phyloP scores from a whole-genome alignment of 1,284 basidiomycete genomes.

The Acaromyces ingoldii region DNA sequence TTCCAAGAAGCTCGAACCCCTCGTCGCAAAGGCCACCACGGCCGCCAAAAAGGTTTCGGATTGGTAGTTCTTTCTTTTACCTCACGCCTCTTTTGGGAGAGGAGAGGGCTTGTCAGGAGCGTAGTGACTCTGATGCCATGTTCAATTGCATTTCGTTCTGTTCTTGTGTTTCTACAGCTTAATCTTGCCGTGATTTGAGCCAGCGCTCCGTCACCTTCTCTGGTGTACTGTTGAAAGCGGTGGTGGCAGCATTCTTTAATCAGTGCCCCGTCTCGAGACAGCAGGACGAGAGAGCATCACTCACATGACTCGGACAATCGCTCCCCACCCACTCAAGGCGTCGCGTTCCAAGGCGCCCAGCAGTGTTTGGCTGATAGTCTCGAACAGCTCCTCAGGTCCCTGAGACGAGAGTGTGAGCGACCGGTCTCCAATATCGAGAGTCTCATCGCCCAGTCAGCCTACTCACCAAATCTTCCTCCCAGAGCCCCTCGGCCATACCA shows the following conservation, averaged over 20 bases:
- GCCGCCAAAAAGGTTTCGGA: conserved; percentile 29
- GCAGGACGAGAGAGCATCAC: conserved; percentile 51
- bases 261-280: neutral
- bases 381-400: conserved; percentile 93
- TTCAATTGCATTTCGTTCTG: no score
- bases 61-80: no score
- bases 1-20: conserved; percentile 17
- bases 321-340: conserved; percentile 95
- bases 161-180: no score
- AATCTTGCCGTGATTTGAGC: conserved; percentile 31
- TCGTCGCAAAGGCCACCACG: conserved; percentile 17
- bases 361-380: conserved; percentile 94
- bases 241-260: neutral
- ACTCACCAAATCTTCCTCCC: conserved; percentile 84
- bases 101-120: no score
- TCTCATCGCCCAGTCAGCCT: neutral
- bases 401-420: conserved; percentile 19
- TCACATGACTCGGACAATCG: conserved; percentile 90
- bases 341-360: conserved; percentile 94
- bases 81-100: no score
- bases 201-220: conserved; percentile 49
- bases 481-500: conserved; percentile 95
- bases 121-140: no score
- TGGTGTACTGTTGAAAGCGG: conserved; percentile 28
- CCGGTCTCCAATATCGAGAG: neutral